Evolutionary conservation across 129 eudicot species (phyloP), one percentile per base, ranked within the genome.

Genomic region (Centrapalus pauciflorus): DNA sequence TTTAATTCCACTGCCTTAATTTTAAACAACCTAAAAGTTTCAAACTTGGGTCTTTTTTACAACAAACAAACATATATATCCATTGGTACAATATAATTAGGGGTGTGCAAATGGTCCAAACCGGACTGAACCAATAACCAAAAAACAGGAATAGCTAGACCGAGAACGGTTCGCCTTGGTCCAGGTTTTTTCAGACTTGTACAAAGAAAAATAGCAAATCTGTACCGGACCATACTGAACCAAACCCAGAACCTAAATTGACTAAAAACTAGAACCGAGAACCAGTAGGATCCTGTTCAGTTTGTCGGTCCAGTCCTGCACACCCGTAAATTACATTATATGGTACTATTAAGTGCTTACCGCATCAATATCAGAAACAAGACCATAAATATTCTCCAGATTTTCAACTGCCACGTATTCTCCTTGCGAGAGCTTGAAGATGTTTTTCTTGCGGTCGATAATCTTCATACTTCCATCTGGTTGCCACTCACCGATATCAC

Each of bases 401-500:
- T 88, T 91, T 60, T 91, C 96, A 56, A 91, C 98, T 0, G 96
- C 98, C 59, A 91, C 98, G 60, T 91, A 91, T 55, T 91, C 98
- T 77, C 96, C 98, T 69, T 88, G 96, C 34, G 96, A 78, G 27
- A 87, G 96, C 82, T 91, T 91, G 62, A 91, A 91, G 55, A 85
- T 91, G 74, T 87, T 91, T 87, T 88, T 91, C 78, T 83, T 91
- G 33, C 94, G 78, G 67, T 91, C 98, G 67, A 91, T 75, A 37
- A 91, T 85, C 71, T 88, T 91, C 94, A 91, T 59, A 72, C 90
- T 84, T 67, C 98, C 98, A 79, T 88, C 70, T 2, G 90, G 86
- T 76, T 87, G 96, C 98, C 98, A 91, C 76, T 91, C 90, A 37
- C 96, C 94, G 67, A 89, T 64, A 67, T 89, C 96, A 55, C 96